Evolutionary conservation across 148 eudicot species (phyloP).

Genomic region (Tetragonia tetragonoides): DNA sequence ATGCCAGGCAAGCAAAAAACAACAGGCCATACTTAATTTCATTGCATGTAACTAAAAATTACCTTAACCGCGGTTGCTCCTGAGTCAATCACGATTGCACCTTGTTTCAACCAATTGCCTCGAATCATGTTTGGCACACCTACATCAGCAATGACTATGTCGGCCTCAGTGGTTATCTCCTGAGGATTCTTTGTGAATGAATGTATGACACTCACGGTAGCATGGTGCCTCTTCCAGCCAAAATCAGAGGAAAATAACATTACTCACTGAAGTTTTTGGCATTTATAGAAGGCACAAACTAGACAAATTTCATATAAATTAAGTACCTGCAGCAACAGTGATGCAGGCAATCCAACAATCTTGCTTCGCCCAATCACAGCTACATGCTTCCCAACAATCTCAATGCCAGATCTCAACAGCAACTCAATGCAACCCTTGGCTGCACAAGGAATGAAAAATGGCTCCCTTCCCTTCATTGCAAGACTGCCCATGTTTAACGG

Average conservation of each 20-base stretch:
- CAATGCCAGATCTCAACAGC: constrained; percentile 36
- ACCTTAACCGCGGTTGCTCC: constrained; percentile 52
- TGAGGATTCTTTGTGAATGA: constrained; percentile 50
- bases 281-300: not conserved
- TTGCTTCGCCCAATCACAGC: constrained; percentile 59
- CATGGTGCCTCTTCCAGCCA: constrained; percentile 46
- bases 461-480: constrained; percentile 54
- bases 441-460: constrained; percentile 53
- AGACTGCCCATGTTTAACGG: constrained; percentile 53
- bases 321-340: constrained; percentile 51
- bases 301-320: not conserved
- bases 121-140: constrained; percentile 53
- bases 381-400: constrained; percentile 40
- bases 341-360: constrained; percentile 49
- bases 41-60: not conserved
- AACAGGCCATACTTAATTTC: not conserved
- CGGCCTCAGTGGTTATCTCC: constrained; percentile 45
- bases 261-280: not conserved
- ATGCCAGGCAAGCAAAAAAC: not conserved
- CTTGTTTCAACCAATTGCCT: constrained; percentile 58
- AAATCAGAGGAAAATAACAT: constrained; percentile 16
- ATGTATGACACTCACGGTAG: constrained; percentile 55
- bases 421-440: constrained; percentile 53
- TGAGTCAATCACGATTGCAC: constrained; percentile 53
- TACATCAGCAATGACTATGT: constrained; percentile 51